Evolutionary conservation across 768 basidiomycete species (phyloP).

Genomic region (Krasilnikovozyma curviuscula): DNA sequence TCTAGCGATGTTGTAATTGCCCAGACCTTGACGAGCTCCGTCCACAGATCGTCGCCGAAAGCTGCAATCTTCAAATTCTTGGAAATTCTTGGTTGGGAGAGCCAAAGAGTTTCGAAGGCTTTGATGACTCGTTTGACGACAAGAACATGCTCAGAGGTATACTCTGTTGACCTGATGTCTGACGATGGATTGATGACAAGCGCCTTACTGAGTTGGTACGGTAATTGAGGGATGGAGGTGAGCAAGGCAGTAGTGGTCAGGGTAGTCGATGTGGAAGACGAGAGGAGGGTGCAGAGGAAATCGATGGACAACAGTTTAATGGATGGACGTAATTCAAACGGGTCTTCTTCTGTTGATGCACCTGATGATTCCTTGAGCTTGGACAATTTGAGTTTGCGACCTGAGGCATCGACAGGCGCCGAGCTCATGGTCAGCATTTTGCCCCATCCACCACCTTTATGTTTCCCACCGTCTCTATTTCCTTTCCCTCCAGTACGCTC

Average conservation of each 20-base stretch:
- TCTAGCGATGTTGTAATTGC: slow-evolving; percentile 35
- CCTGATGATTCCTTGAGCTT: background rate
- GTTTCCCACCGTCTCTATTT: slow-evolving; percentile 1
- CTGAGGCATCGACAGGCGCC: no score
- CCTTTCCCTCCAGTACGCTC: no score
- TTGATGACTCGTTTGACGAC: slow-evolving; percentile 49
- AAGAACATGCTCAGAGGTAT: slow-evolving; percentile 28
- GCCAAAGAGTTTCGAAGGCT: slow-evolving; percentile 54
- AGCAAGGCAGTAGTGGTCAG: no score
- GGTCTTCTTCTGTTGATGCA: background rate
- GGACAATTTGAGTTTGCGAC: no score
- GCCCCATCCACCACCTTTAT: slow-evolving; percentile 10
- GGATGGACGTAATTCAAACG: slow-evolving; percentile 33
- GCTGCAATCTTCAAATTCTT: slow-evolving; percentile 49
- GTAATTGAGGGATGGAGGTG: slow-evolving; percentile 6
- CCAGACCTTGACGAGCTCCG: slow-evolving; percentile 55
- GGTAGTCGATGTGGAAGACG: slow-evolving; percentile 31
- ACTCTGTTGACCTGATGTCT: slow-evolving; percentile 4
- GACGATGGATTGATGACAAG: slow-evolving; percentile 8
- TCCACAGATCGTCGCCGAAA: slow-evolving; percentile 38
- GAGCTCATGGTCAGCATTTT: slow-evolving; percentile 10
- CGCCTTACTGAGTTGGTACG: slow-evolving; percentile 8
- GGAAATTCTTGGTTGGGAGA: slow-evolving; percentile 53
- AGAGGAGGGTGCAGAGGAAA: slow-evolving; percentile 54
- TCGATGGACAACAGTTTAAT: slow-evolving; percentile 58